A percentile compares a stretch with the other conserved stretches of the same genome.
These are phyloP conservation scores for Yamadazyma tumulicola DNA, from an alignment of 805 yeast genomes.

Conservation along the genomic window DNA sequence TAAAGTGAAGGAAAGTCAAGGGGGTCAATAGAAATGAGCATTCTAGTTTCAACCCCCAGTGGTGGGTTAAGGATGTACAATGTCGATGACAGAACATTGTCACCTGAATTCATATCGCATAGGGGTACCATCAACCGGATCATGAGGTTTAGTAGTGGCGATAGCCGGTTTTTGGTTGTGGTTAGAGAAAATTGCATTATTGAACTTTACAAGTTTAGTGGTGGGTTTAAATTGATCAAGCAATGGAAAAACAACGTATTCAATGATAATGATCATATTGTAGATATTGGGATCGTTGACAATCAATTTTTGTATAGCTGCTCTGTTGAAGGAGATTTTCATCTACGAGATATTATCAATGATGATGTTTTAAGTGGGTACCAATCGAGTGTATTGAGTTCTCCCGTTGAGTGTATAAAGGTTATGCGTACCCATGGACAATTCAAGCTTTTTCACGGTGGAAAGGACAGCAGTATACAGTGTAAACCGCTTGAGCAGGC, in stretches of 20 bases:
- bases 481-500: not conserved
- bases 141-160: constrained; percentile 10
- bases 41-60: constrained; percentile 2
- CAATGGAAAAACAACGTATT: constrained; percentile 30
- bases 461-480: not conserved
- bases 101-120: constrained; percentile 3
- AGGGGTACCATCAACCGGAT: constrained; percentile 1
- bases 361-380: constrained; percentile 31
- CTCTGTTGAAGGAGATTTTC: constrained; percentile 29
- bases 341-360: constrained; percentile 32
- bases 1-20: too few relatives aligned
- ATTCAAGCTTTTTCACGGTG: not conserved
- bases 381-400: constrained; percentile 21
- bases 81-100: not conserved
- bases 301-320: constrained; percentile 30
- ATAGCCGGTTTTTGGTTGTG: constrained; percentile 18
- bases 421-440: not conserved
- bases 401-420: constrained; percentile 16
- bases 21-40: constrained; percentile 2
- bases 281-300: constrained; percentile 22
- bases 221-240: constrained; percentile 13
- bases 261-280: constrained; percentile 20
- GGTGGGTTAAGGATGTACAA: constrained; percentile 4
- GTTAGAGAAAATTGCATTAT: constrained; percentile 26
- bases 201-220: constrained; percentile 23